phyloP scores from a whole-genome alignment of 2,329 filamentous ascomycete species.

The Monascus ruber region DNA sequence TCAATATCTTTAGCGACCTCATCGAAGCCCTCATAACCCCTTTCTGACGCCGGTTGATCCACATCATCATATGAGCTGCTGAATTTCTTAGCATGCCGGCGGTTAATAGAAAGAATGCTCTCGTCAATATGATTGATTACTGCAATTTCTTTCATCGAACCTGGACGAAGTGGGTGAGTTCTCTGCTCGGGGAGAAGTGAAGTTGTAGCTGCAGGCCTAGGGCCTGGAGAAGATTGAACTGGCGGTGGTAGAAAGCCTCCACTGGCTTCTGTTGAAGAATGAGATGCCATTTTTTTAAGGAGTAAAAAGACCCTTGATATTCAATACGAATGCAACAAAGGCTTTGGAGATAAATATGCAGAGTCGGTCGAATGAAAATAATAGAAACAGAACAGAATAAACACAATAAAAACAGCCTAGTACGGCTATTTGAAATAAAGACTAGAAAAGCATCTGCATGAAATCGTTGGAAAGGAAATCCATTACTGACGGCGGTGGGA shows the following conservation, averaged over 20 bases:
- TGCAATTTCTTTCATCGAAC: conserved; percentile 47
- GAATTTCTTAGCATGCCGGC: conserved; percentile 43
- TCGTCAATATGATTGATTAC: conserved; percentile 48
- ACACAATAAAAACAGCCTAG: too few species aligned
- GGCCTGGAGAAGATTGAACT: conserved; percentile 20
- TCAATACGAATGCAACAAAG: too few species aligned
- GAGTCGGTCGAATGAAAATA: too few species aligned
- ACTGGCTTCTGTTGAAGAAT: too few species aligned
- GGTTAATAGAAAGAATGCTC: conserved; percentile 39
- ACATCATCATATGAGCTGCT: conserved; percentile 19
- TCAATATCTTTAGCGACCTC: conserved; percentile 67
- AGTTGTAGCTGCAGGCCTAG: conserved; percentile 8
- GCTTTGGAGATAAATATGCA: too few species aligned
- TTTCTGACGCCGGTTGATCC: conserved; percentile 21
- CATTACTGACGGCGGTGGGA: too few species aligned
- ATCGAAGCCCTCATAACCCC: conserved; percentile 50
- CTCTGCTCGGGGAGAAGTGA: conserved; percentile 42
- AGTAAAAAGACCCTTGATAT: too few species aligned
- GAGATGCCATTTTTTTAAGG: too few species aligned
- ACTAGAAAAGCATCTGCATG: too few species aligned
- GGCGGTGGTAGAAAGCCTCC: conserved; percentile 33
- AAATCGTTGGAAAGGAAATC: too few species aligned
- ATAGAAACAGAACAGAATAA: too few species aligned
- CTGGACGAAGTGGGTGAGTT: conserved; percentile 40
- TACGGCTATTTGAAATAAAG: too few species aligned